phyloP scores from a whole-genome alignment of 306 rosid species.

The Sesbania bispinosa region DNA sequence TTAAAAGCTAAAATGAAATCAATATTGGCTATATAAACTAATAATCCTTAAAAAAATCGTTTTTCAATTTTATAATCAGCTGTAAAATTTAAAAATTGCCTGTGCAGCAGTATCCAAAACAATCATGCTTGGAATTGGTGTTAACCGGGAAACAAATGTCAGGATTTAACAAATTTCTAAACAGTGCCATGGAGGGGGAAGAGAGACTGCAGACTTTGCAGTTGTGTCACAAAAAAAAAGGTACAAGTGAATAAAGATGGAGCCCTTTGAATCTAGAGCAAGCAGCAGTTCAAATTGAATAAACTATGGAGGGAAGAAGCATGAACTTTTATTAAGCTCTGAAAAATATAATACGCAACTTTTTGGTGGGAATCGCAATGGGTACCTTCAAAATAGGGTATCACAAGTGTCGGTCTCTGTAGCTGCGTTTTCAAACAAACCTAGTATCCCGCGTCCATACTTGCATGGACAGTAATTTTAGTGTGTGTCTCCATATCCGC shows the following conservation, averaged over 20 bases:
- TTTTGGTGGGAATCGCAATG: too few species aligned
- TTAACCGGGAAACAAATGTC: neutral
- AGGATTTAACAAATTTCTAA: neutral
- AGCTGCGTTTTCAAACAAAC: too few species aligned
- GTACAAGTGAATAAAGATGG: slow-evolving; percentile 32
- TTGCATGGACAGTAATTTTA: too few species aligned
- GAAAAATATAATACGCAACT: too few species aligned
- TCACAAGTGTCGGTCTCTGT: too few species aligned
- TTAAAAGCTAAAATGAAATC: neutral
- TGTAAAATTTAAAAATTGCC: neutral
- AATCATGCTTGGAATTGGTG: neutral
- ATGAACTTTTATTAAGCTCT: neutral
- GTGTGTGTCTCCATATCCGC: too few species aligned
- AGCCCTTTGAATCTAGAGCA: slow-evolving; percentile 25
- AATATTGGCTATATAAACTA: neutral
- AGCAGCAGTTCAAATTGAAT: slow-evolving; percentile 33
- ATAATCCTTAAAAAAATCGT: neutral
- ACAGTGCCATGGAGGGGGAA: neutral
- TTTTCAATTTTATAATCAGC: neutral
- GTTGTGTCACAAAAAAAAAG: slow-evolving; percentile 20
- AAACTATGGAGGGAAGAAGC: slow-evolving; percentile 51
- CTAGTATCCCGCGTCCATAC: too few species aligned
- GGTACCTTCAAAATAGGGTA: too few species aligned
- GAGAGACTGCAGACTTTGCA: neutral
- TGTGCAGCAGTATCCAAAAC: neutral